Evolutionary conservation across 2,329 filamentous ascomycete genomes (phyloP).

Genomic region (Fusarium fracticaudum): DNA sequence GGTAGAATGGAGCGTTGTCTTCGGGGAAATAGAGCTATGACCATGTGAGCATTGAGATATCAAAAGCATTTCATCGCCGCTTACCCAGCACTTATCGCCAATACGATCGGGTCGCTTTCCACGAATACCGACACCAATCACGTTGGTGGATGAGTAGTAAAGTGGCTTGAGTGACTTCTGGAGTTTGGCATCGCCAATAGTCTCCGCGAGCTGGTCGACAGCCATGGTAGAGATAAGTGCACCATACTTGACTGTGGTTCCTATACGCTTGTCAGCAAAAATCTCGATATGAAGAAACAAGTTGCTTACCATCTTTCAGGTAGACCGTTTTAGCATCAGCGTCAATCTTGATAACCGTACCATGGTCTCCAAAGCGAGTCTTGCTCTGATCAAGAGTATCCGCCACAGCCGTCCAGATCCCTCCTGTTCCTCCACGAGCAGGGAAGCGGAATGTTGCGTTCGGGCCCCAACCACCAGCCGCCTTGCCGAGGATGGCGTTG

Average conservation of each 20-base stretch:
- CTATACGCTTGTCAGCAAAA: not conserved
- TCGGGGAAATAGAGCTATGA: slow-evolving; percentile 89
- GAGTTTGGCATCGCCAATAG: slow-evolving; percentile 73
- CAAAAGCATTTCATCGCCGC: fast-evolving
- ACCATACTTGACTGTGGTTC: not conserved
- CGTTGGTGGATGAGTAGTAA: slow-evolving; percentile 96
- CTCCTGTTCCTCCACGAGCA: slow-evolving; percentile 91
- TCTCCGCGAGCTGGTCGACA: slow-evolving; percentile 86
- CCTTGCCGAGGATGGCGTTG: slow-evolving; percentile 96
- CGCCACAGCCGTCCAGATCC: slow-evolving; percentile 98
- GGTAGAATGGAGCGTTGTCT: slow-evolving; percentile 98
- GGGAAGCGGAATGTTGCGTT: slow-evolving; percentile 99
- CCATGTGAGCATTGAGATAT: fast-evolving
- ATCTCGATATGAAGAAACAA: fast-evolving
- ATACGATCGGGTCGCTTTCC: slow-evolving; percentile 93
- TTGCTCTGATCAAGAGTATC: slow-evolving; percentile 92
- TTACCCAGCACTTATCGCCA: slow-evolving; percentile 96
- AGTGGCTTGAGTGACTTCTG: slow-evolving; percentile 90
- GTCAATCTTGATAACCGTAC: slow-evolving; percentile 86
- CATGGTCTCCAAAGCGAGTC: slow-evolving; percentile 86
- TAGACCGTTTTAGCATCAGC: slow-evolving; percentile 84
- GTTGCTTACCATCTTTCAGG: slow-evolving; percentile 86
- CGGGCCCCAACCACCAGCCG: slow-evolving; percentile 96
- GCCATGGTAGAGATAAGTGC: slow-evolving; percentile 91
- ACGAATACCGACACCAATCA: slow-evolving; percentile 94